Evolutionary conservation across 2,329 filamentous ascomycete genomes (phyloP), one percentile per base, ranked within the genome.

Genomic region (Sporothrix curviconia): DNA sequence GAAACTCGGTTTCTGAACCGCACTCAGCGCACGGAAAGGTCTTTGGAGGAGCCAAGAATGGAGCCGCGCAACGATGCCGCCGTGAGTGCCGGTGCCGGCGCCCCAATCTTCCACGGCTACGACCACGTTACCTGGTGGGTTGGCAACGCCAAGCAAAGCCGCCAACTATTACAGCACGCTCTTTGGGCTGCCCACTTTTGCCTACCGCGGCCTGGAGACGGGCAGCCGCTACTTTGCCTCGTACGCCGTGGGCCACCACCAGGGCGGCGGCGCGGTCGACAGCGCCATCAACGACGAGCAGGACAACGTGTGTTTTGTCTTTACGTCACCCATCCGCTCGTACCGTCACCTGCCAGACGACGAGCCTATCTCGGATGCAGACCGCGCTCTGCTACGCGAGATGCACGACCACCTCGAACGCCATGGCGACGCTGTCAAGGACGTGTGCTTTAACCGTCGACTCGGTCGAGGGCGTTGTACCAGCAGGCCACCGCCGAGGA

Each of bases 121-220:
- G 90, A 96, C 74, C 89, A 96, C 72, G 83, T 96, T 57, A 92
- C 90, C 64, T 96, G 92, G 92, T 96, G 90, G 77, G 92, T 96
- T 30, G 91, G 92, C 69, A 97, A 97, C 70, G 92, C 92, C 66
- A 96, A 96, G 75, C 92, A 96, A n/a, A 77, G 90, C 91, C 3
- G 92, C 92, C 39, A 82, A 87, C 14, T 96, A 90, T 76, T 96
- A 96, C 75, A 86, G 87, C 64, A 86, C 83, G 11, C 87, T 91
- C 64, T 91, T 96, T 77, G 92, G 90, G 57, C 96, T 96, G 76
- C 78, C 82, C 66, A 83, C 82, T 19, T 73, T 96, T 58, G 92
- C 92, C 61, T 95, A 96, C 72, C 82, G 82, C 40, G 92, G 92
- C 5, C 84, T 96, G 5, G 92, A 96, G 72, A 96, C 92, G 0